Base-by-base conservation (phyloP, 192 early-diverging fungal species). In the Entophlyctis luteolus region DNA sequence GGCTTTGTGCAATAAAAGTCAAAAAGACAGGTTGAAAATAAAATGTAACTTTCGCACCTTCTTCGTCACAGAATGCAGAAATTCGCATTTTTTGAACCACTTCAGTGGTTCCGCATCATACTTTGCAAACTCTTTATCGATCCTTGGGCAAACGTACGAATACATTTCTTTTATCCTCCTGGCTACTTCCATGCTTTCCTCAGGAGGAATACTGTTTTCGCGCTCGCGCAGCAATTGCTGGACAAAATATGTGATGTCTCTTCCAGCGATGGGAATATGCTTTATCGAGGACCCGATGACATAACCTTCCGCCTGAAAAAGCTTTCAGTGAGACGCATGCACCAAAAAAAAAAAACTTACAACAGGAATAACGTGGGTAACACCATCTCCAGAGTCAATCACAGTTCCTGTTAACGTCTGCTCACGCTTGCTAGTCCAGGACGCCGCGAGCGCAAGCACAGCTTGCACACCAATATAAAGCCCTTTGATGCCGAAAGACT, bases 401-500 rank as follows among this genome's bases (percentile, higher is more conserved):
- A 98, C 96, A 1, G 96, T 98, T 65, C 96, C 96, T 6, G 96
- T 98, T 65, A 98, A 81, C 6, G 93, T 93, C 69, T 91, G 90
- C 37, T 90, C 89, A 12, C 85, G 86, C 69, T 92, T 92, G 35
- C 89, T 88, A 1, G 91, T 91, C 94, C 94, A 97, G 62, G 87
- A 89, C 32, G 96, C 95, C 28, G 96, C 96, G 59, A 98, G 86
- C 2, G 96, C 96, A 42, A 98, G 84, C 47, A 98, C 95, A 12
- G 96, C 96, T 79, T 98, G 96, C n/a, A 98, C 96, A 23, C 92
- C 96, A 82, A 98, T 98, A 68, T 98, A 98, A 70, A 98, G 77
- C 50, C 95, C 96, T 67, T 96, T 90, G 46, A 95, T 90, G 55
- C 96, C 96, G 78, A 98, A 98, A 4, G 96, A 96, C 73, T 98